phyloP scores from a whole-genome alignment of 768 basidiomycete genomes.

The Daedaleopsis nitida region DNA sequence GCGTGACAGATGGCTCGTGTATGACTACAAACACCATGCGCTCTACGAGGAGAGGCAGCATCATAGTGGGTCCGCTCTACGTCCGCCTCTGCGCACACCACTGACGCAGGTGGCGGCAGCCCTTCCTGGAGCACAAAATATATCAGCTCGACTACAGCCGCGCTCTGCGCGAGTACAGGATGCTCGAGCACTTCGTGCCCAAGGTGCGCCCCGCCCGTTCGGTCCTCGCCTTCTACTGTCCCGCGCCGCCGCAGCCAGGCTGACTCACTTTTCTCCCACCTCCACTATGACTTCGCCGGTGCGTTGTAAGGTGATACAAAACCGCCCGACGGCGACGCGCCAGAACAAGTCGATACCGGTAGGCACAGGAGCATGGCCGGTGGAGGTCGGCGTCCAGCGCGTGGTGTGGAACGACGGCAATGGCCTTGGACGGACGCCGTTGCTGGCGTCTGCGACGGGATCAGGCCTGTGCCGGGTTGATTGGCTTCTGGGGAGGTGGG shows the following conservation, averaged over 20 bases:
- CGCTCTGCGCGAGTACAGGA: conserved; percentile 71
- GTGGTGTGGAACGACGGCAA: conserved; percentile 81
- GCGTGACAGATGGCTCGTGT: conserved; percentile 82
- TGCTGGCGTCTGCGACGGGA: conserved; percentile 80
- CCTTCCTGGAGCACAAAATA: conserved; percentile 76
- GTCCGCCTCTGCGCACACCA: neutral
- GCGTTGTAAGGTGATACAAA: conserved; percentile 51
- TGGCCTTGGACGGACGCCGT: conserved; percentile 56
- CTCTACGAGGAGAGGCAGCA: conserved; percentile 68
- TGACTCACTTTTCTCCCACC: neutral
- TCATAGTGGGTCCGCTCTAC: conserved; percentile 53
- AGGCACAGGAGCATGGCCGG: conserved; percentile 75
- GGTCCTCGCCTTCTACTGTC: neutral
- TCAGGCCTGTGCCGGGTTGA: conserved; percentile 89
- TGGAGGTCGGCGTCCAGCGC: conserved; percentile 74
- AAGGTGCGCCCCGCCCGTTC: conserved; percentile 43
- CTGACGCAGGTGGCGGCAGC: conserved; percentile 40
- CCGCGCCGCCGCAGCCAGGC: neutral
- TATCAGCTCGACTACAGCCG: conserved; percentile 90
- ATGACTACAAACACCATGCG: conserved; percentile 72
- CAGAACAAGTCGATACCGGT: conserved; percentile 38
- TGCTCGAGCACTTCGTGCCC: conserved; percentile 87
- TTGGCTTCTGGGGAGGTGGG: conserved; percentile 74
- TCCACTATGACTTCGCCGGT: no score
- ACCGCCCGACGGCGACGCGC: conserved; percentile 43